Percentiles rank a stretch among this genome's conserved stretches.
These are phyloP conservation scores for Capsicum rhomboideum DNA, from an alignment of 257 asterid genomes.

Conservation along the genomic window DNA sequence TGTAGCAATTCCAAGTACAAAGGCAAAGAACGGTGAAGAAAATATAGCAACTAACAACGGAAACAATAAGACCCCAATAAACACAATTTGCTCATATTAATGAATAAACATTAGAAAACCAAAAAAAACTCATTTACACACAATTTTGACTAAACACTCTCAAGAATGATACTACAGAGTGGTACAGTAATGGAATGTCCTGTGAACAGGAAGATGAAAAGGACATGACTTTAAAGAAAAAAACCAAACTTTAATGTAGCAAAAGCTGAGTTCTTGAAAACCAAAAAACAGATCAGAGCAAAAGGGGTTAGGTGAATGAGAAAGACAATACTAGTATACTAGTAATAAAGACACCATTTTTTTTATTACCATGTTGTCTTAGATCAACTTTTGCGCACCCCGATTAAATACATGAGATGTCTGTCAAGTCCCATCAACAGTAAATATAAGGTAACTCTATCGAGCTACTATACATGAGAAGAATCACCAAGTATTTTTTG, in stretches of 20 bases:
- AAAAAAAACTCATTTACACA: not conserved
- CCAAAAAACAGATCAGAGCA: not conserved
- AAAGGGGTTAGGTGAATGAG: not conserved
- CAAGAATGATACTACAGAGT: not conserved
- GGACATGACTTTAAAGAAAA: not conserved
- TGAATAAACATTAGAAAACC: not conserved
- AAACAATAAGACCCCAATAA: not conserved
- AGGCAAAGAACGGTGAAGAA: too few relatives aligned
- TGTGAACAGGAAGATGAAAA: not conserved
- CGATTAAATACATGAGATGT: too few relatives aligned
- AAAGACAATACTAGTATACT: not conserved
- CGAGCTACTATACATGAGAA: too few relatives aligned
- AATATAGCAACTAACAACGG: too few relatives aligned
- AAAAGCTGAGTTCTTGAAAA: not conserved
- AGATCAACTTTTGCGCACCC: too few relatives aligned
- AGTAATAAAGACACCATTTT: not conserved
- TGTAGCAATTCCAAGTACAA: too few relatives aligned
- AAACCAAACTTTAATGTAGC: not conserved
- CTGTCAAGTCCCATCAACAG: too few relatives aligned
- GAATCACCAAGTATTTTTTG: too few relatives aligned
- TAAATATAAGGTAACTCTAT: too few relatives aligned
- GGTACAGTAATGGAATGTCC: not conserved
- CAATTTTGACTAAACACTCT: not conserved
- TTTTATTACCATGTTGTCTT: too few relatives aligned
- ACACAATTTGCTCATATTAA: not conserved